These are phyloP conservation scores for Paramecium tetraurelia DNA, from an alignment of 73 alveolate genomes.

Conservation along the genomic window DNA sequence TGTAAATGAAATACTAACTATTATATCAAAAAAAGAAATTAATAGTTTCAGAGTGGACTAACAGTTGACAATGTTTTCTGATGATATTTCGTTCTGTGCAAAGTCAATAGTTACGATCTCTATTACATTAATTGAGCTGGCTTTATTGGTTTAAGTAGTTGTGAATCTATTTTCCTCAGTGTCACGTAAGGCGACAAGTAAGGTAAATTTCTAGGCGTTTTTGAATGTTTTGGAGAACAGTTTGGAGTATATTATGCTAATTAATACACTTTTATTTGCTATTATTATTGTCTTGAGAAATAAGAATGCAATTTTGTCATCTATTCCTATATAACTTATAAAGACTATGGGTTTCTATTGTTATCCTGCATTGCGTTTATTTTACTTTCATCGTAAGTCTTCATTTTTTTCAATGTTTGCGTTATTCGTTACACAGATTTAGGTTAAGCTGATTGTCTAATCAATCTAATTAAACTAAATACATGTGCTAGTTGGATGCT, in stretches of 20 bases:
- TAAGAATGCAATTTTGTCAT: not conserved
- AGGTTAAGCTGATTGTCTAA: slow-evolving; percentile 4
- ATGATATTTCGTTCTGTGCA: not conserved
- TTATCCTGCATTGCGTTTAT: not conserved
- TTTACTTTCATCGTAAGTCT: not conserved
- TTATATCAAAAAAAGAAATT: slow-evolving; percentile 12
- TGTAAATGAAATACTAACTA: not conserved
- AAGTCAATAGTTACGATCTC: not conserved
- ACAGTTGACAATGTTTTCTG: not conserved
- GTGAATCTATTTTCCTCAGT: not conserved
- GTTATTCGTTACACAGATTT: not conserved
- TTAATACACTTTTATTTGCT: not conserved
- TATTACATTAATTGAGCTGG: not conserved
- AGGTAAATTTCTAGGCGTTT: not conserved
- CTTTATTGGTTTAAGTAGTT: not conserved
- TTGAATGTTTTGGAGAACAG: slow-evolving; percentile 9
- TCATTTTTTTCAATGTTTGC: not conserved
- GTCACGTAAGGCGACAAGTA: not conserved
- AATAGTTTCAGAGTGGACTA: slow-evolving; percentile 5
- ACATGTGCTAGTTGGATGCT: not conserved
- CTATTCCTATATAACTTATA: not conserved
- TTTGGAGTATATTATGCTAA: not conserved
- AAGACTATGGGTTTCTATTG: not conserved
- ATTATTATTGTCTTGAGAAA: not conserved
- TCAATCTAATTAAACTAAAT: not conserved